Evolutionary conservation across 1,284 basidiomycete genomes (phyloP), one percentile per base, ranked within the genome.

Genomic region (Earliella scabrosa): DNA sequence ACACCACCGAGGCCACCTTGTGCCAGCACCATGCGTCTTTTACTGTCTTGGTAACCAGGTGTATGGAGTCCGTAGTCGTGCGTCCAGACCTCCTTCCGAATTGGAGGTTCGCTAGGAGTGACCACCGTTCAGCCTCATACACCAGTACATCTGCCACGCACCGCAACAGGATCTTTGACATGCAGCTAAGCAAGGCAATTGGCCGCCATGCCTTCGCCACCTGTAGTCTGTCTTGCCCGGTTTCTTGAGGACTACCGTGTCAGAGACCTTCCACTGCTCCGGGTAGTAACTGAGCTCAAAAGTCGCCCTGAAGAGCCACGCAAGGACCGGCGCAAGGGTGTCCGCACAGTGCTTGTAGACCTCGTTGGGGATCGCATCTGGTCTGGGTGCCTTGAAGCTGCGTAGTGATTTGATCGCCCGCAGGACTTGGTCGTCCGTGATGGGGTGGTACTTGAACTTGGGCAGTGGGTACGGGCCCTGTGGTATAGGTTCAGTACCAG

Each of bases 11-110:
- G 0, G 66, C 74, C 0, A 74, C 75, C 20, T 74, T 60, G 0
- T 61, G 55, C 36, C 44, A 34, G 0, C 70, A 46, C 76, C 74
- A 78, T 11, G 74, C 68, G 26, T 73, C n/a, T n/a, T n/a, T n/a
- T n/a, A n/a, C n/a, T n/a, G n/a, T 66, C 13, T 68, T 63, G 8
- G 59, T 64, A 1, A 78, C 55, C 4, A 68, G 58, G 47, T 74
- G 72, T 0, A 78, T 51, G 0, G 75, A 67, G 61, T 80, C 76
- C 0, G 70, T 72, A 0, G 77, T 77, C 0, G 71, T 70, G 2
- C 73, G 50, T 0, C 72, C 73, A 0, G 71, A 66, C 1, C 69
- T 45, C 13, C 74, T 74, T 11, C 75, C 74, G 54, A 75, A 75
- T 43, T 74, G 77, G 0, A 45, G 52, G 8, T 44, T 2, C 1